These are phyloP conservation scores for Paspalum vaginatum DNA, from an alignment of 176 grass and related monocot genomes.

Conservation along the genomic window DNA sequence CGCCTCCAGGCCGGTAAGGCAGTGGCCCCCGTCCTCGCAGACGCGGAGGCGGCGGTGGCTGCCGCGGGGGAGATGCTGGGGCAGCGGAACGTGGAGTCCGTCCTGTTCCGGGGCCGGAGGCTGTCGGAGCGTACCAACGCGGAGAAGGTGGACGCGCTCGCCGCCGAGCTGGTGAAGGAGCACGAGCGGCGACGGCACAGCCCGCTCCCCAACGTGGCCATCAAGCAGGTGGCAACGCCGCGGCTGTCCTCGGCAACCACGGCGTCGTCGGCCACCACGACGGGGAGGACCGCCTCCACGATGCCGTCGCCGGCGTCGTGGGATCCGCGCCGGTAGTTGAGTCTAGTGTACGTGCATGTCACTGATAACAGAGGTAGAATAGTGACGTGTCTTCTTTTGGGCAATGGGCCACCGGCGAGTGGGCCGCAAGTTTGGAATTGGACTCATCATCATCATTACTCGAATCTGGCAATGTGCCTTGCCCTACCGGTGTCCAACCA, in stretches of 20 bases:
- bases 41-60: neutral
- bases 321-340: slow-evolving; percentile 36
- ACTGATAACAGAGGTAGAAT: neutral
- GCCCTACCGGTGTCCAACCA: neutral
- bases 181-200: slow-evolving; percentile 53
- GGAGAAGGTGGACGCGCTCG: slow-evolving; percentile 56
- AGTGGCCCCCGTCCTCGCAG: neutral
- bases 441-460: neutral
- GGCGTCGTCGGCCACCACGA: slow-evolving; percentile 31
- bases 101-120: slow-evolving; percentile 60
- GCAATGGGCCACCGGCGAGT: slow-evolving; percentile 11
- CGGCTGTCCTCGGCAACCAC: slow-evolving; percentile 55
- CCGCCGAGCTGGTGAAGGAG: slow-evolving; percentile 64
- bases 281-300: slow-evolving; percentile 40
- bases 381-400: slow-evolving; percentile 30
- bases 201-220: slow-evolving; percentile 50
- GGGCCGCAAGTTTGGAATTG: slow-evolving; percentile 14
- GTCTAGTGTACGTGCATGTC: neutral
- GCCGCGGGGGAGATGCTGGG: slow-evolving; percentile 49
- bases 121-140: slow-evolving; percentile 58
- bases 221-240: slow-evolving; percentile 60
- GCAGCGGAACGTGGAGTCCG: slow-evolving; percentile 63
- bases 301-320: slow-evolving; percentile 50
- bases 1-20: slow-evolving; percentile 48
- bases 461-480: neutral